Conservation (phyloP, 1,284 basidiomycete genomes). For the Moesziomyces globuligerus region DNA sequence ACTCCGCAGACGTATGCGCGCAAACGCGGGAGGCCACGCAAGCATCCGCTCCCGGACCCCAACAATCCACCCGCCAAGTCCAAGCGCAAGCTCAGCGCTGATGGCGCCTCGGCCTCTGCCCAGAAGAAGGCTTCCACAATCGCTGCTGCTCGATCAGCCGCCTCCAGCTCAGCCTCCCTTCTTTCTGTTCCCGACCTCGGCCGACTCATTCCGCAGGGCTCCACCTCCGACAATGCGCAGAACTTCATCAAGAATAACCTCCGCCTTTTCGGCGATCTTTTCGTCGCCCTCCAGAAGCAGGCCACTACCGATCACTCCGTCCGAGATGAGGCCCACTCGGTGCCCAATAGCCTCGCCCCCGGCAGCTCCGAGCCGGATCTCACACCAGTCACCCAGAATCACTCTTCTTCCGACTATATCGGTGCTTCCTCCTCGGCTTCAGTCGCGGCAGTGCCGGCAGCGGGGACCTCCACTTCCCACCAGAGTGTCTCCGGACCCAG, state of each 20-base stretch:
- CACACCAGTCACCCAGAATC: background rate
- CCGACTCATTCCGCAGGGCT: slow-evolving; percentile 42
- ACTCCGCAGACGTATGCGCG: slow-evolving; percentile 28
- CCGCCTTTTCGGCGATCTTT: slow-evolving; percentile 43
- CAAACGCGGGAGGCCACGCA: slow-evolving; percentile 39
- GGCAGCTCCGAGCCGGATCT: background rate
- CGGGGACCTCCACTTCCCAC: background rate
- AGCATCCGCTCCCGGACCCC: slow-evolving; percentile 42
- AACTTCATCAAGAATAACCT: slow-evolving; percentile 42
- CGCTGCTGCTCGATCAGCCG: slow-evolving; percentile 34
- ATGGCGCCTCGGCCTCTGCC: slow-evolving; percentile 9
- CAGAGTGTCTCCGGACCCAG: slow-evolving; percentile 17
- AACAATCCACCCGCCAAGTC: slow-evolving; percentile 19
- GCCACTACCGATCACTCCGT: slow-evolving; percentile 20
- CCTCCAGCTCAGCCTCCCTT: slow-evolving; percentile 21
- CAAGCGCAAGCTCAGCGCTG: slow-evolving; percentile 36
- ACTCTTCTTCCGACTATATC: background rate
- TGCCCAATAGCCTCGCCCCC: background rate
- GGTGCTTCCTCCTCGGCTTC: background rate
- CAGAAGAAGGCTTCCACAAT: slow-evolving; percentile 17
- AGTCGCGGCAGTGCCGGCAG: background rate
- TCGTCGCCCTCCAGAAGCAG: slow-evolving; percentile 49
- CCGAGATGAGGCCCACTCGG: slow-evolving; percentile 5
- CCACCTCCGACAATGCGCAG: slow-evolving; percentile 32
- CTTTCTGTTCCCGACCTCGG: slow-evolving; percentile 46